A percentile compares a stretch with the other conserved stretches of the same genome.
These are phyloP conservation scores for Leptographium flavum DNA, from an alignment of 2,329 filamentous ascomycete genomes.

Conservation along the genomic window DNA sequence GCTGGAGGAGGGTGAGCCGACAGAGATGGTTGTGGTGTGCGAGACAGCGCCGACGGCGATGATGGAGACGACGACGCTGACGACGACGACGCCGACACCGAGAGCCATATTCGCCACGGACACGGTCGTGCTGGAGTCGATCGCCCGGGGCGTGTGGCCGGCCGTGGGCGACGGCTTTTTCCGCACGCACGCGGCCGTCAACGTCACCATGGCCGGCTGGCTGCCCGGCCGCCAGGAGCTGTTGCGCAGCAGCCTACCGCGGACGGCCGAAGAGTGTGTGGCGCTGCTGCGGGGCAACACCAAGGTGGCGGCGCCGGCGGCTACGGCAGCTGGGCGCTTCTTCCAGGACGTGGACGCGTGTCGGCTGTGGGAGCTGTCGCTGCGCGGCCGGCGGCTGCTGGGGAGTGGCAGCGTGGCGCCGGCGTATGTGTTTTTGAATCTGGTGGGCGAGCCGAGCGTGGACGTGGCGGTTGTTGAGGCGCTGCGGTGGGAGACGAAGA, in stretches of 20 bases:
- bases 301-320: neutral
- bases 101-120: neutral
- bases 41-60: neutral
- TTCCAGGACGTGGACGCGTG: constrained; percentile 23
- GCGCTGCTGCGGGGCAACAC: constrained; percentile 5
- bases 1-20: constrained; percentile 2
- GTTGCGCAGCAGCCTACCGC: constrained; percentile 19
- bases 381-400: constrained; percentile 19
- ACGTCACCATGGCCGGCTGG: constrained; percentile 28
- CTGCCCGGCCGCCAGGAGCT: constrained; percentile 26
- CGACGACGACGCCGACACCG: neutral
- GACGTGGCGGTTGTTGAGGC: constrained; percentile 5
- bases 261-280: constrained; percentile 4
- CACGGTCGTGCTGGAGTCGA: neutral
- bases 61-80: neutral
- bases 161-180: constrained; percentile 19
- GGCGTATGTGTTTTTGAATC: constrained; percentile 24
- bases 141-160: constrained; percentile 9
- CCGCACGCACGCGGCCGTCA: constrained; percentile 18
- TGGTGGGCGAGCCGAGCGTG: constrained; percentile 2
- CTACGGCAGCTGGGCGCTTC: constrained; percentile 18
- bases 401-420: constrained; percentile 18
- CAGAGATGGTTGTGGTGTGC: neutral
- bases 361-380: constrained; percentile 30
- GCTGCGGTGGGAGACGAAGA: constrained; percentile 23